Evolutionary conservation across 2,329 filamentous ascomycete species (phyloP), one percentile per base, ranked within the genome.

Genomic region (Aspergillus sp.): DNA sequence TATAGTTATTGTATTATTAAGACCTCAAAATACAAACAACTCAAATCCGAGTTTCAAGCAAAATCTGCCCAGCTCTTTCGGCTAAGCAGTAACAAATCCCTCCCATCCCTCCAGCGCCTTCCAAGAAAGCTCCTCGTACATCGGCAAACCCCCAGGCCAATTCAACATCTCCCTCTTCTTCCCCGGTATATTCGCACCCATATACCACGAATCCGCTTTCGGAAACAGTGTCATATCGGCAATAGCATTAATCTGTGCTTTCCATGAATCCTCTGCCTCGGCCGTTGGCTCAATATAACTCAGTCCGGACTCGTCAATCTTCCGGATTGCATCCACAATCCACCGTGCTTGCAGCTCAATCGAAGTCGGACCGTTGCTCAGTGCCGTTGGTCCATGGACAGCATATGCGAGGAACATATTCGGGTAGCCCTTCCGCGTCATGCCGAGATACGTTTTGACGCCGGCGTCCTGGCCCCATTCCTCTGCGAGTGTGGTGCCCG

Each of bases 361-460:
- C 22, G 20, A 24, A 26, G 79, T 76, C 0, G 84, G 84, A 0
- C 83, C 82, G 61, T 85, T 86, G 69, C 75, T 70, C 8, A 86
- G 73, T 0, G 83, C 76, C 0, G 83, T 85, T 0, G 84, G 84
- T 0, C 75, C 81, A 24, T 87, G 84, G 1, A 78, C 71, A 0
- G 83, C 83, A 63, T 85, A 85, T 50, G 81, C 63, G 57, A 78
- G 77, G 69, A 82, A 81, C 73, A 81, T 75, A 47, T 83, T 83
- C 0, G 79, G 78, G 59, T 78, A 80, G 5, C 71, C 69, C 17
- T 71, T 61, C 13, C 74, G 70, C 0, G 73, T 72, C 30, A 76
- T 70, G 3, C 79, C 80, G 1, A 82, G 61, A 55, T 75, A 78
- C 0, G 75, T 75, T 32, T 65, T 63, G 4, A 72, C 70, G 6